Evolutionary conservation across 176 grass and related monocot genomes (phyloP).

Genomic region (Metroxylon sagu): DNA sequence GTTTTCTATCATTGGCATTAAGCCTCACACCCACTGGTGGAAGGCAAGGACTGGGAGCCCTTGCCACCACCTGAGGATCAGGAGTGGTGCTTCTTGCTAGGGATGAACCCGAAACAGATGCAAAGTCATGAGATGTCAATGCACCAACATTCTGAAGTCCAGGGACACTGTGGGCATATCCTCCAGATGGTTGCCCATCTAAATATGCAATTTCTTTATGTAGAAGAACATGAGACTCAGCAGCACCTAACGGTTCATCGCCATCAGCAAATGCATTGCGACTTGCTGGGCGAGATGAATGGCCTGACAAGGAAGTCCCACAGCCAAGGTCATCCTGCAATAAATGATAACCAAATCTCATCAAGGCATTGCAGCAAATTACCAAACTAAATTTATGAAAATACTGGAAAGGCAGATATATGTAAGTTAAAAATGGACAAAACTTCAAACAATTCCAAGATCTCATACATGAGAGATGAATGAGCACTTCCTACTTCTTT

Average conservation of each 20-base stretch:
- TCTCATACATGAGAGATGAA: too few relatives aligned
- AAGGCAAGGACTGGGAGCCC: slow-evolving; percentile 8
- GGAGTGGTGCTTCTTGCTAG: slow-evolving; percentile 7
- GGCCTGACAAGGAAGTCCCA: slow-evolving; percentile 5
- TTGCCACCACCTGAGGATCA: slow-evolving; percentile 9
- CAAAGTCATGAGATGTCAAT: slow-evolving; percentile 1
- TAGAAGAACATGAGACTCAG: background rate
- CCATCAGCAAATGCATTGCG: slow-evolving; percentile 4
- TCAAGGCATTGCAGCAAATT: too few relatives aligned
- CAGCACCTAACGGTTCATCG: background rate
- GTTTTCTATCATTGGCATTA: background rate
- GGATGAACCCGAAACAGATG: slow-evolving; percentile 10
- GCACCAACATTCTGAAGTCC: slow-evolving; percentile 6
- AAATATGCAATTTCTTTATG: slow-evolving; percentile 9
- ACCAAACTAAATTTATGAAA: too few relatives aligned
- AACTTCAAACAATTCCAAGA: too few relatives aligned
- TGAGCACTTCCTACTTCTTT: too few relatives aligned
- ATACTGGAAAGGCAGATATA: too few relatives aligned
- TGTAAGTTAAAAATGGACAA: too few relatives aligned
- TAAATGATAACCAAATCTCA: too few relatives aligned
- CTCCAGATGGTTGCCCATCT: background rate
- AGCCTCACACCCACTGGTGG: slow-evolving; percentile 8
- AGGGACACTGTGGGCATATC: background rate
- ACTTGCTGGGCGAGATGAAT: slow-evolving; percentile 2
- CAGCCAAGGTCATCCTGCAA: slow-evolving; percentile 12